Evolutionary conservation across 2,329 filamentous ascomycete species (phyloP), one percentile per base, ranked within the genome.

Genomic region (Venturia aucupariae): DNA sequence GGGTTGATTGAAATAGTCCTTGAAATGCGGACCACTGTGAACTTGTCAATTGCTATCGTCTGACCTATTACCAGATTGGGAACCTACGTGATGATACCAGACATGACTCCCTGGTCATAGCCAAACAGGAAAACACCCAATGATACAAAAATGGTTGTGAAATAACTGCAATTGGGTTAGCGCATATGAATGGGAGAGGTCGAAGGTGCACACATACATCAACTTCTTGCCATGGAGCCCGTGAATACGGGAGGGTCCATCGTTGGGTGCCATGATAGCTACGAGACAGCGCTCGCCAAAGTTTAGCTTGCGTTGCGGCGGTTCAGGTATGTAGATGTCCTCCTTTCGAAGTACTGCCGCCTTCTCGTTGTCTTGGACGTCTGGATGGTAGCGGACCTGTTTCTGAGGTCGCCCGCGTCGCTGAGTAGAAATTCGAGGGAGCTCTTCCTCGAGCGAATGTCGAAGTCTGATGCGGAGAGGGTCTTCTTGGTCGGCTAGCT

Each of bases 211-310:
- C n/a, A 10, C 85, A 71, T 84, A 97, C 88, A 99, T 84, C 72
- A 99, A 82, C 77, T 93, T 87, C 81, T 95, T 96, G 79, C 94
- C 94, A 72, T 95, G 96, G 71, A 99, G 84, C 81, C 94, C 94
- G 79, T 94, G 90, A 72, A 91, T 88, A 74, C 89, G 86, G 73
- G 86, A 84, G 68, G 80, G 80, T 63, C 81, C 77, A 75, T 90
- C 86, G 74, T 87, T 86, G 69, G 84, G 84, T 67, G 91, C 86
- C 92, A 99, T 97, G 83, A 95, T 88, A 80, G 82, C 77, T 70
- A 89, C 90, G 71, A 97, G 78, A 69, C 90, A 76, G 73, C 86
- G 88, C 75, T 92, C 85, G 68, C 80, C 83, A 71, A 82, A 83
- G 63, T 85, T 83, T 67, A 92, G 85, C 67, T 78, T 83, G 69